A percentile compares a stretch with the other conserved stretches of the same genome.
Conservation (phyloP, 257 asterid genomes). For the Capsicum rhomboideum region DNA sequence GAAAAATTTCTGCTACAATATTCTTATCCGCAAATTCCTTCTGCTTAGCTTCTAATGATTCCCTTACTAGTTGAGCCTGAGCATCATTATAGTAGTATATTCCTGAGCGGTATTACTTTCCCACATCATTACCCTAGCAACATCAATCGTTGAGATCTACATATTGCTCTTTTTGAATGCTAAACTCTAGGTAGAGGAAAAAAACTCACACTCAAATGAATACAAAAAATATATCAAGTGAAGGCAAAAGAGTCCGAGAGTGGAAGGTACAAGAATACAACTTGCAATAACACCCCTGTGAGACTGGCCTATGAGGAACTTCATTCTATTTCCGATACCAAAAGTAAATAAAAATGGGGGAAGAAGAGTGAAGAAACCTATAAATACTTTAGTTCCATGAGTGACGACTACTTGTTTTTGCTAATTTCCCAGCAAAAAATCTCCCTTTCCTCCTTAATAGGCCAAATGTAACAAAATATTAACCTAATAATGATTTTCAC, state of each 20-base stretch:
- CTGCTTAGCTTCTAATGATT: constrained; percentile 67
- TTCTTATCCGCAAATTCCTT: constrained; percentile 39
- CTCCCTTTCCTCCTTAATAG: background rate
- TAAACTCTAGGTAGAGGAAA: background rate
- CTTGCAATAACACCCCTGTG: background rate
- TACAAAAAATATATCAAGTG: background rate
- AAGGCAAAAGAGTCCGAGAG: background rate
- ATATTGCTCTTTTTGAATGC: too few relatives aligned
- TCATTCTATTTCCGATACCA: background rate
- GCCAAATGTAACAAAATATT: background rate
- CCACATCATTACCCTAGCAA: constrained; percentile 85
- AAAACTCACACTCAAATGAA: background rate
- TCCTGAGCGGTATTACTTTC: constrained; percentile 88
- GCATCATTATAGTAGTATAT: constrained; percentile 81
- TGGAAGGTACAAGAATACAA: background rate
- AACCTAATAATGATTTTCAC: background rate
- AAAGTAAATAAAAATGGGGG: background rate
- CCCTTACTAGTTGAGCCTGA: constrained; percentile 75
- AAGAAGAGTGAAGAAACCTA: background rate
- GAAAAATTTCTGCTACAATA: constrained; percentile 74
- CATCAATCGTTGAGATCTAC: background rate
- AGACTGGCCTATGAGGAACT: background rate
- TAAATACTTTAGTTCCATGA: background rate
- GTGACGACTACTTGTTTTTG: background rate
- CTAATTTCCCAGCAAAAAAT: background rate